Conservation (phyloP, 768 basidiomycete genomes). For the Pleurotus djamor region DNA sequence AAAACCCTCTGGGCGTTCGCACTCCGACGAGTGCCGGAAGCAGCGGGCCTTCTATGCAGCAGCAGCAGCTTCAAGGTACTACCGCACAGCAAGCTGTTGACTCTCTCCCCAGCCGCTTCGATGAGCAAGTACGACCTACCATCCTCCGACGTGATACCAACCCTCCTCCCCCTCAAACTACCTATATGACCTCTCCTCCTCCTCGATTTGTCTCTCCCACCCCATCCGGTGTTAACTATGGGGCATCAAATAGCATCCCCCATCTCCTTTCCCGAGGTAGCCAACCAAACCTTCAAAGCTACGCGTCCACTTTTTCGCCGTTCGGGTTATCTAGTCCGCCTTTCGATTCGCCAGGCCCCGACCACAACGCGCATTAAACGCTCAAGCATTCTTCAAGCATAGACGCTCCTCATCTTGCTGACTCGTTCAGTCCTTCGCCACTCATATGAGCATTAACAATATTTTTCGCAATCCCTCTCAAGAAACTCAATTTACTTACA, state of each 20-base stretch:
- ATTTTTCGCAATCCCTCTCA: conserved; percentile 32
- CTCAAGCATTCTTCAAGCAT: neutral
- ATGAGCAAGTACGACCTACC: conserved; percentile 16
- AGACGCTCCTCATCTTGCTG: conserved; percentile 1
- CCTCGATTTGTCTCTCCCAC: conserved; percentile 43
- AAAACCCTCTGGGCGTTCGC: conserved; percentile 94
- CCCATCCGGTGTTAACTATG: conserved; percentile 19
- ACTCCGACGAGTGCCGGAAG: conserved; percentile 64
- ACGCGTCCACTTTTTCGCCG: conserved; percentile 1
- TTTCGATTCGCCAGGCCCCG: conserved; percentile 2
- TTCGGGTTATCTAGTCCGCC: conserved; percentile 2
- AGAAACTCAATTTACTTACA: conserved; percentile 24
- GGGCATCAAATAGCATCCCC: neutral
- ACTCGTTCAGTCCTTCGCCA: conserved; percentile 21
- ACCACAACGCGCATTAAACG: neutral
- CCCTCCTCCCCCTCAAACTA: conserved; percentile 18
- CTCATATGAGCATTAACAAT: conserved; percentile 25
- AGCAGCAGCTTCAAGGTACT: conserved; percentile 35
- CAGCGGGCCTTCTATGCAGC: conserved; percentile 36
- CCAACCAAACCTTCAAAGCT: conserved; percentile 1
- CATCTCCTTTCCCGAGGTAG: conserved; percentile 1
- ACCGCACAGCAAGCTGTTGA: conserved; percentile 10
- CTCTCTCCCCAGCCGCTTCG: conserved; percentile 10
- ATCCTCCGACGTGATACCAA: conserved; percentile 19
- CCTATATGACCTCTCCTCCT: conserved; percentile 38